Evolutionary conservation across 2,329 filamentous ascomycete species (phyloP).

Genomic region (Cladorrhinum sp.): DNA sequence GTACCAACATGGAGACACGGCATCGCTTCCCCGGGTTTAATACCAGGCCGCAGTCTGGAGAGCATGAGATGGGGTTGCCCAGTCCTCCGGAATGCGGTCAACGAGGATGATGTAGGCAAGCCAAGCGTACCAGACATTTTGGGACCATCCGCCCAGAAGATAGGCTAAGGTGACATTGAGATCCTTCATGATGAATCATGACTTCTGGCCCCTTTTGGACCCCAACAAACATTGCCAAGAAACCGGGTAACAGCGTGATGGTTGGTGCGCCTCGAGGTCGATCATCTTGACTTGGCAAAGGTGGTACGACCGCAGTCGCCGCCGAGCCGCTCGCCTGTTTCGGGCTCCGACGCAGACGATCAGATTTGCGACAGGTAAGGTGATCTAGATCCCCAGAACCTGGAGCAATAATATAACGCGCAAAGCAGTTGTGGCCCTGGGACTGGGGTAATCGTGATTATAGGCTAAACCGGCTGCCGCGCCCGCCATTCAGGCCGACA

Average conservation of each 20-base stretch:
- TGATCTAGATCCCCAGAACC: neutral
- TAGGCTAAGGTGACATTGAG: neutral
- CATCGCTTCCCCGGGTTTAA: conserved; percentile 19
- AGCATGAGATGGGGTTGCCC: no score
- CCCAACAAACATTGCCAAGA: neutral
- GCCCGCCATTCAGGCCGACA: neutral
- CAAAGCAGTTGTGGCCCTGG: neutral
- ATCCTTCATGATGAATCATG: neutral
- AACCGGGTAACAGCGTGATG: neutral
- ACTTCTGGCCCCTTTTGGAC: neutral
- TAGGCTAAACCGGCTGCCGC: conserved; percentile 7
- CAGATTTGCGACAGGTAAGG: neutral
- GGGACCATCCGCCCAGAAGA: neutral
- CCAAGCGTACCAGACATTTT: conserved; percentile 9
- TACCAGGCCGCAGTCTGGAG: conserved; percentile 18
- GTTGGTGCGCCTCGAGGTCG: neutral
- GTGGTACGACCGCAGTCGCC: neutral
- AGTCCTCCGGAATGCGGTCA: conserved; percentile 18
- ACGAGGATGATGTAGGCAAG: conserved; percentile 2
- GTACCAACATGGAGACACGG: conserved; percentile 17
- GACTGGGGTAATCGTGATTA: neutral
- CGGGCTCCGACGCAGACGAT: neutral
- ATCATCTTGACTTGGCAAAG: neutral
- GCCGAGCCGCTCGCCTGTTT: neutral
- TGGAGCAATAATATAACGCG: neutral